Base-by-base conservation (phyloP, 371 early-diverging fungal species). In the Actinomortierella wolfii region DNA sequence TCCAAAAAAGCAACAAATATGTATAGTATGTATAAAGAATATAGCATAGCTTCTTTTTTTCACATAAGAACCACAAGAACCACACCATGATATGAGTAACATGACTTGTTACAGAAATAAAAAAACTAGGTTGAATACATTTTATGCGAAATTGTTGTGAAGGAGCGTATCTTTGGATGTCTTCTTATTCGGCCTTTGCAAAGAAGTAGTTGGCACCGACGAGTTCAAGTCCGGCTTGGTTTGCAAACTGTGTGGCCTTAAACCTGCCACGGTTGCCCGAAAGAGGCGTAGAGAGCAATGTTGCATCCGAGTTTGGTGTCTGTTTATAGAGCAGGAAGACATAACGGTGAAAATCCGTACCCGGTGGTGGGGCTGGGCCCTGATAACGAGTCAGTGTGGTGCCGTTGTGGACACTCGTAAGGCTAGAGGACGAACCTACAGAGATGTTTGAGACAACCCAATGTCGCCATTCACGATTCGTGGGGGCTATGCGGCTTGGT, bases 291-390 rank as follows among this genome's bases (percentile, higher is more conserved):
- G 55, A 15, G 18, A 40, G 39, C 64, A 73, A 17, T 13, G 26
- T 3, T 80, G 76, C n/a, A 57, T 59, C 42, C 60, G 56, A 34
- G 14, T 59, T 62, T 21, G 62, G 49, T 7, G 62, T 44, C 55
- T 89, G 87, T 52, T 83, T 80, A 65, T 80, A 89, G 29, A 88
- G 70, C 23, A 88, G 65, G 59, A 88, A 87, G 56, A 86, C 76
- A 56, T 88, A 88, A 13, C 88, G 84, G 59, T 89, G 88, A 28
- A 78, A 68, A 1, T 84, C 84, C 15, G 84, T 83, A 20, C 83
- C 81, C 0, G 76, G 57, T 23, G 81, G 82, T 15, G 88, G 88
- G 15, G 71, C 79, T 13, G 89, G 89, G 2, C 85, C 87, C 46
- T 79, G 70, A 45, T 86, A 89, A 13, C 76, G 50, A 2, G 84